Base-by-base conservation (phyloP, 1,139 yeast species). In the Kluyveromyces sp. region DNA sequence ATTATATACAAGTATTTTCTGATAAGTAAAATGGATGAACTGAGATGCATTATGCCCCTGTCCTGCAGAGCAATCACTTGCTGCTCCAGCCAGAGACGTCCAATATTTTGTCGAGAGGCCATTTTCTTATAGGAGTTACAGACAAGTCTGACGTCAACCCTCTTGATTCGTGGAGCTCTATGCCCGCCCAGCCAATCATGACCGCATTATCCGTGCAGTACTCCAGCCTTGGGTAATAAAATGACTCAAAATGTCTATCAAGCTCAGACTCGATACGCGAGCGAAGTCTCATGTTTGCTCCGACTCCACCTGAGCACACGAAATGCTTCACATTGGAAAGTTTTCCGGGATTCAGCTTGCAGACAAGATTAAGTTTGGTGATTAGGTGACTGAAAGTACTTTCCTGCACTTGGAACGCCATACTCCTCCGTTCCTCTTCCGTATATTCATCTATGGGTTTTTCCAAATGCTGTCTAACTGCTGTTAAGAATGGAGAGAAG, bases 111-210 rank as follows among this genome's bases (percentile, higher is more conserved):
- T 70, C 62, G 50, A 83, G 59, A 1, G 94, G 89, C 95, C 95
- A 86, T 62, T 77, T 83, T 37, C 87, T 68, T 1, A 77, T 66
- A 1, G 94, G 89, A 9, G 71, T 57, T 4, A 80, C 74, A 13
- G 66, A 67, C 35, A 82, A 58, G 26, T 72, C 75, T 0, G 86
- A 75, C 16, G 70, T 69, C 25, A 73, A 46, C 4, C 63, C 60
- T 29, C 70, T 68, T 11, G 62, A 58, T 58, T 88, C 95, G 58
- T 69, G 83, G 13, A 88, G 68, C 58, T 89, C 96, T 11, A 89
- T 84, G 0, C 96, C 98, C 0, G 97, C 95, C 78, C 94, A 85
- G 0, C 96, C 98, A 44, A 92, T 92, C 99, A 92, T 92, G 2
- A 88, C 76, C 0, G 97, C 96, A 63, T 92, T 94, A 58, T 92